Evolutionary conservation across 768 basidiomycete species (phyloP).

Genomic region (Xerocomellus chrysenteron): DNA sequence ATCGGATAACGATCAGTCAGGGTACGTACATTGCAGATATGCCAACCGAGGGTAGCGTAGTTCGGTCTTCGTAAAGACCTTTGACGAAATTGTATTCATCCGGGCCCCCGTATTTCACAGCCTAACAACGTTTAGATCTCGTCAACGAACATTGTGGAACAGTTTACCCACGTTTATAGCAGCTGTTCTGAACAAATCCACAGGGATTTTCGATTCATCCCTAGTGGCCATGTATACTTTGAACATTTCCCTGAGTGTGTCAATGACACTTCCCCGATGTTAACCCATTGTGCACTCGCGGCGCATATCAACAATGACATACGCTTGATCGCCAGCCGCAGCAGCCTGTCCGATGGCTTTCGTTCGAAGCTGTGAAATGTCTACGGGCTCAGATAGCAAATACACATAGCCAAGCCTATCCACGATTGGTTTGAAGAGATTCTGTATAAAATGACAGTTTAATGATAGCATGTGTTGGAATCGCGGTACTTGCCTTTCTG

Average conservation of each 20-base stretch:
- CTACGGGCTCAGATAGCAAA: slow-evolving; percentile 59
- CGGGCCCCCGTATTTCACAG: slow-evolving; percentile 70
- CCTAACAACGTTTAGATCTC: slow-evolving; percentile 37
- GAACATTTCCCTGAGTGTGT: slow-evolving; percentile 73
- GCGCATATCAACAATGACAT: slow-evolving; percentile 3
- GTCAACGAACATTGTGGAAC: not conserved
- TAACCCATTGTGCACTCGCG: not conserved
- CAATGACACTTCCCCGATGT: slow-evolving; percentile 55
- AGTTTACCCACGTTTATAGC: slow-evolving; percentile 46
- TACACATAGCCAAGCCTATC: slow-evolving; percentile 79
- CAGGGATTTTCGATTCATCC: slow-evolving; percentile 76
- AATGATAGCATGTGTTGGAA: not conserved
- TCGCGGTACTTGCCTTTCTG: slow-evolving; percentile 47
- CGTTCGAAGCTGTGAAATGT: slow-evolving; percentile 70
- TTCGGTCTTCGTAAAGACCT: slow-evolving; percentile 66
- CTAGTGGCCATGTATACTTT: slow-evolving; percentile 63
- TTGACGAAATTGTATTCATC: slow-evolving; percentile 74
- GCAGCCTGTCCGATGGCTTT: slow-evolving; percentile 63
- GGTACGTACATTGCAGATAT: slow-evolving; percentile 63
- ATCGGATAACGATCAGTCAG: not conserved
- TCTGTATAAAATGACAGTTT: slow-evolving; percentile 34
- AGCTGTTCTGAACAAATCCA: slow-evolving; percentile 66
- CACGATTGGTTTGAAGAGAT: slow-evolving; percentile 72
- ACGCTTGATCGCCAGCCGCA: slow-evolving; percentile 42
- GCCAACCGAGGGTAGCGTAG: slow-evolving; percentile 65